These are phyloP conservation scores for Deinandra increscens DNA, from an alignment of 129 eudicot genomes.

Conservation along the genomic window DNA sequence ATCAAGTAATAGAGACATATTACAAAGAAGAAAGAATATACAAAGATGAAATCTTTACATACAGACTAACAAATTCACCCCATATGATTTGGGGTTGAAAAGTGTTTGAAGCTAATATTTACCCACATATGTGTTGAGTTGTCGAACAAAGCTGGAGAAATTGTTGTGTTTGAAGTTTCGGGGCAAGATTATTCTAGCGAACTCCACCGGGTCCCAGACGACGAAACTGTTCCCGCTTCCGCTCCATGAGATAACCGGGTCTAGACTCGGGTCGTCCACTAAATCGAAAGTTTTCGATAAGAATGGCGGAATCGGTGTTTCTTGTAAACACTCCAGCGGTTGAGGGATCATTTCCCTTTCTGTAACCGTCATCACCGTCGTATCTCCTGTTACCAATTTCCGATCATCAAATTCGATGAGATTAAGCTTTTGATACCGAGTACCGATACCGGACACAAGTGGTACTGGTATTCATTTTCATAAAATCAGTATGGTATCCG, in stretches of 20 bases:
- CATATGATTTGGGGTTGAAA: not conserved
- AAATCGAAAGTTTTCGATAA: slow-evolving; percentile 75
- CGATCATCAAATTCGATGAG: not conserved
- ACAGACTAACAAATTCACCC: slow-evolving; percentile 16
- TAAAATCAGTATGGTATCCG: no score
- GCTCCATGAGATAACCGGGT: slow-evolving; percentile 70
- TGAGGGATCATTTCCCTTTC: slow-evolving; percentile 35
- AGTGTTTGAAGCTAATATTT: slow-evolving; percentile 9
- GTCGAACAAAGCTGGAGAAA: slow-evolving; percentile 94
- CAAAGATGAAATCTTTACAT: not conserved
- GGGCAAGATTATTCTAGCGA: slow-evolving; percentile 60
- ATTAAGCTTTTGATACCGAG: no score
- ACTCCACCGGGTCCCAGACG: slow-evolving; percentile 79
- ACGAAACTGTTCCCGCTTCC: slow-evolving; percentile 58
- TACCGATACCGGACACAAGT: no score
- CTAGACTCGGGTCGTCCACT: slow-evolving; percentile 60
- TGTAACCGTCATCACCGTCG: not conserved
- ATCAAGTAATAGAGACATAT: not conserved
- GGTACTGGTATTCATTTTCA: no score
- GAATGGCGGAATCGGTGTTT: slow-evolving; percentile 67
- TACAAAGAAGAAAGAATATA: not conserved
- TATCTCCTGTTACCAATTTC: slow-evolving; percentile 1
- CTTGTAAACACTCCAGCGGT: slow-evolving; percentile 59
- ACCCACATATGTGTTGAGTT: slow-evolving; percentile 98
- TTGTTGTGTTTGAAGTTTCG: slow-evolving; percentile 87